These are phyloP conservation scores for Alternaria tenuissima DNA, from an alignment of 2,329 filamentous ascomycete species.

Conservation along the genomic window DNA sequence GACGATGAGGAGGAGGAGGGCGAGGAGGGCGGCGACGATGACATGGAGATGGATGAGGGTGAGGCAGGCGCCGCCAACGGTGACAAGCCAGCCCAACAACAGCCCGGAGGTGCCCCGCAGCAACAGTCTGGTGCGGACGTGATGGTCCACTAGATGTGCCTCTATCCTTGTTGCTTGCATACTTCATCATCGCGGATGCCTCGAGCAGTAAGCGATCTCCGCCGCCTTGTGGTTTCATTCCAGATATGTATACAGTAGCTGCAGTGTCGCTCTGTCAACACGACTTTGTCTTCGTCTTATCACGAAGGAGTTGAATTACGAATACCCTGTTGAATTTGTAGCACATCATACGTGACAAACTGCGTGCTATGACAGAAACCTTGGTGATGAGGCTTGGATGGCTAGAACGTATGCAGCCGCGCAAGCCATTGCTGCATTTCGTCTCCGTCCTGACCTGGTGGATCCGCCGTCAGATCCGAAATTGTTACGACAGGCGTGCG, in stretches of 20 bases:
- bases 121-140: conserved; percentile 45
- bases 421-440: conserved; percentile 26
- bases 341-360: conserved; percentile 3
- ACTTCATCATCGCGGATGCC: conserved; percentile 7
- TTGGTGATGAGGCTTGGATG: not conserved
- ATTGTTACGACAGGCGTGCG: conserved; percentile 23
- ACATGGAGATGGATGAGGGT: conserved; percentile 67
- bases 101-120: conserved; percentile 31
- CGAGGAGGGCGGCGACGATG: conserved; percentile 64
- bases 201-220: not conserved
- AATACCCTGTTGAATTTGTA: conserved; percentile 1
- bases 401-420: conserved; percentile 7
- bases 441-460: not conserved
- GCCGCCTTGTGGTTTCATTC: conserved; percentile 1
- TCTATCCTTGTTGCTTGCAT: conserved; percentile 1
- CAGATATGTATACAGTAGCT: conserved; percentile 2
- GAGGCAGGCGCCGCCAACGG: conserved; percentile 47
- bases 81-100: conserved; percentile 43
- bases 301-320: not conserved
- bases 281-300: conserved; percentile 9
- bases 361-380: not conserved
- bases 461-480: conserved; percentile 16
- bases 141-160: conserved; percentile 50
- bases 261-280: not conserved
- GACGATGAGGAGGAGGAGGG: conserved; percentile 74